Evolutionary conservation across 768 basidiomycete genomes (phyloP).

Genomic region (Rhodotorula taiwanensis): DNA sequence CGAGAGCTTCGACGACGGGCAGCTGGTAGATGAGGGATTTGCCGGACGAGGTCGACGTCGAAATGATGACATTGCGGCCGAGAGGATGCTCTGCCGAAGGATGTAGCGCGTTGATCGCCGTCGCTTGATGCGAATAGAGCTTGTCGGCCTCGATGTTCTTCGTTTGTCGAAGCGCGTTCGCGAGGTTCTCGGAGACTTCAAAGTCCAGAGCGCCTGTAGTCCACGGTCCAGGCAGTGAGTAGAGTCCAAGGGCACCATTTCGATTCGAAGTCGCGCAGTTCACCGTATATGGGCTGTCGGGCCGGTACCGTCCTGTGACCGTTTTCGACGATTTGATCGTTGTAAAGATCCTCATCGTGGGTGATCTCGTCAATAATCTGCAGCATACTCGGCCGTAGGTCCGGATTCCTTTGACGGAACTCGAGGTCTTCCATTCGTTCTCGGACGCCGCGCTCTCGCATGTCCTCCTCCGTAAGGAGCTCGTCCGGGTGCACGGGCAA

Average conservation of each 20-base stretch:
- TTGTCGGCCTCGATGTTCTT: constrained; percentile 53
- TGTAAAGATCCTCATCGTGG: constrained; percentile 54
- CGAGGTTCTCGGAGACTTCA: constrained; percentile 56
- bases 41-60: constrained; percentile 74
- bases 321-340: constrained; percentile 59
- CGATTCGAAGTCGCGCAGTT: constrained; percentile 9
- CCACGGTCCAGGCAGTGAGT: no score
- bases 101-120: constrained; percentile 54
- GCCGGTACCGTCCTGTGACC: constrained; percentile 52
- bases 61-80: constrained; percentile 71
- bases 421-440: constrained; percentile 37
- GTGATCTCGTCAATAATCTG: constrained; percentile 57
- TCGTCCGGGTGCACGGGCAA: constrained; percentile 60
- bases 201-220: constrained; percentile 48
- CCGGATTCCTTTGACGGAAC: constrained; percentile 37
- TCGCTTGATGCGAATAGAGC: constrained; percentile 65
- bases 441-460: constrained; percentile 15
- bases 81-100: constrained; percentile 48
- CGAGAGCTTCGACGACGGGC: constrained; percentile 61
- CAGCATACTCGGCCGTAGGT: constrained; percentile 56
- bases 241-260: no score
- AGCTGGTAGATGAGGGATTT: constrained; percentile 52
- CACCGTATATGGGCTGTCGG: constrained; percentile 55
- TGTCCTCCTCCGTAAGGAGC: constrained; percentile 15
- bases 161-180: constrained; percentile 54